Conservation (phyloP, 2,329 filamentous ascomycete genomes). For the Coniella vitis region DNA sequence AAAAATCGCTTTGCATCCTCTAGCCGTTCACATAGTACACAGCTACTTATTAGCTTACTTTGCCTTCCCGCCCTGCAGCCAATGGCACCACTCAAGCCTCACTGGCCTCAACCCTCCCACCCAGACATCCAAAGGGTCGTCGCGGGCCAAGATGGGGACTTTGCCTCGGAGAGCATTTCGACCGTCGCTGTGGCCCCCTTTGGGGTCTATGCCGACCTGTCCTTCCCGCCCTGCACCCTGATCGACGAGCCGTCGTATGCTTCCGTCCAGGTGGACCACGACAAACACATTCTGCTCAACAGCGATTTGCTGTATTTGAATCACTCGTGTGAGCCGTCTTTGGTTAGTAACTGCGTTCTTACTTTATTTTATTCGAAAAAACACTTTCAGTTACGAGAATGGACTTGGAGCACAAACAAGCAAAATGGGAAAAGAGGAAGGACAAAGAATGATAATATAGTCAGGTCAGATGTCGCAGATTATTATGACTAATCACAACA, state of each 20-base stretch:
- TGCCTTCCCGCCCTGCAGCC: slow-evolving; percentile 7
- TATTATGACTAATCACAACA: too few species aligned
- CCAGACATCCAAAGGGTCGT: slow-evolving; percentile 51
- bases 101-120: slow-evolving; percentile 56
- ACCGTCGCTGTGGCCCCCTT: slow-evolving; percentile 51
- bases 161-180: slow-evolving; percentile 55
- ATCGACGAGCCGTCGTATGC: slow-evolving; percentile 53
- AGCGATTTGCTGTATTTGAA: slow-evolving; percentile 62
- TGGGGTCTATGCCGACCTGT: slow-evolving; percentile 59
- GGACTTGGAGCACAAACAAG: neutral
- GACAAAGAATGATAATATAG: too few species aligned
- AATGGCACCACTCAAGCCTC: slow-evolving; percentile 51
- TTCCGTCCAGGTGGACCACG: slow-evolving; percentile 52
- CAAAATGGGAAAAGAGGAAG: neutral
- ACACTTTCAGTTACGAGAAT: too few species aligned
- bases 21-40: too few species aligned
- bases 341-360: slow-evolving; percentile 46
- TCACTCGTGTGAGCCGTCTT: slow-evolving; percentile 59
- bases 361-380: too few species aligned
- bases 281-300: slow-evolving; percentile 56
- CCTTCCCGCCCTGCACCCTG: slow-evolving; percentile 55
- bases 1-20: too few species aligned
- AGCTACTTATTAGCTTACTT: too few species aligned
- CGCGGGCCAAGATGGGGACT: slow-evolving; percentile 41
- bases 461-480: too few species aligned